phyloP scores from a whole-genome alignment of 345 rosid genomes.

The Acer negundo region DNA sequence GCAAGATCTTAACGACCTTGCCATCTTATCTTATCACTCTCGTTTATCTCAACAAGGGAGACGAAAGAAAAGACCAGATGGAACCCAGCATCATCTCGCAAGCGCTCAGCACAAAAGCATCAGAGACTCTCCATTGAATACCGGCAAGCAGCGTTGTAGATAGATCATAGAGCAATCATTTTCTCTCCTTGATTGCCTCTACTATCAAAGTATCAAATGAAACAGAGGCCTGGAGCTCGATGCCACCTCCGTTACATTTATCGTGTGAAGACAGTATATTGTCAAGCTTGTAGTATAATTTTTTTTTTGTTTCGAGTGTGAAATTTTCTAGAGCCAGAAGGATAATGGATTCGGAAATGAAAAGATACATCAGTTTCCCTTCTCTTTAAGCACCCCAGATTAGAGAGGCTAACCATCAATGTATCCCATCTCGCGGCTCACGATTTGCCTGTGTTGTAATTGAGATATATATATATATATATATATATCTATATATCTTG shows the following conservation, averaged over 20 bases:
- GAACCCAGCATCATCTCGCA: conserved; percentile 36
- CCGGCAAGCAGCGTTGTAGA: conserved; percentile 53
- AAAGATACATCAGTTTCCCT: conserved; percentile 16
- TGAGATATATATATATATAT: conserved; percentile 21
- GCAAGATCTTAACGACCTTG: conserved; percentile 66
- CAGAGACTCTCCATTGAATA: conserved; percentile 55
- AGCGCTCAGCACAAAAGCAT: conserved; percentile 44
- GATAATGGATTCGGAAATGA: not conserved
- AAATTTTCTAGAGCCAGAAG: conserved; percentile 29
- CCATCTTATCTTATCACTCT: conserved; percentile 60
- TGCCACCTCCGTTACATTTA: conserved; percentile 22
- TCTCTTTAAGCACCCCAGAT: conserved; percentile 24
- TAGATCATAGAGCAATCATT: conserved; percentile 21
- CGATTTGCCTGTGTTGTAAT: conserved; percentile 34
- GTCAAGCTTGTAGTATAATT: conserved; percentile 32
- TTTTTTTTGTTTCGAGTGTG: conserved; percentile 20
- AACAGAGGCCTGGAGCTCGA: conserved; percentile 27
- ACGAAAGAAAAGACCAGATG: conserved; percentile 65
- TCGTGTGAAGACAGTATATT: conserved; percentile 28
- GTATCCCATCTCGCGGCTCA: conserved; percentile 19
- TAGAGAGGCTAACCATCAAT: conserved; percentile 45
- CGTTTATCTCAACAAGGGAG: conserved; percentile 65
- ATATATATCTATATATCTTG: conserved; percentile 23
- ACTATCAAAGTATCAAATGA: conserved; percentile 20
- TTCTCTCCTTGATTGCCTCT: conserved; percentile 30